Conservation (phyloP, 148 eudicot species). For the Agrostemma githago region DNA sequence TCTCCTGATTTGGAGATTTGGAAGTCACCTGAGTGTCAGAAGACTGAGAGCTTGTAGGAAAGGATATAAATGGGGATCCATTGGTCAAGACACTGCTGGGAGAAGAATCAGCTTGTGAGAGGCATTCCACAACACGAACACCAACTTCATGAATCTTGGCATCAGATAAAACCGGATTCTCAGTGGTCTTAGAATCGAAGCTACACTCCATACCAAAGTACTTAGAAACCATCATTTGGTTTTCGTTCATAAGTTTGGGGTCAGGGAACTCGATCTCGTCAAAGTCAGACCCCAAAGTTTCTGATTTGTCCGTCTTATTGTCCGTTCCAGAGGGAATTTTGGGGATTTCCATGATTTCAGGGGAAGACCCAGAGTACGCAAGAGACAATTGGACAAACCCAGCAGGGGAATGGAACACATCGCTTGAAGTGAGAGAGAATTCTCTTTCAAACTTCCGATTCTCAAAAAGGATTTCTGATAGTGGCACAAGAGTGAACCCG, state of each 20-base stretch:
- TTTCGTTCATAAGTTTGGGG: conserved; percentile 68
- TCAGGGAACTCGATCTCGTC: conserved; percentile 93
- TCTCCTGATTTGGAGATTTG: conserved; percentile 44
- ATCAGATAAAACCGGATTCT: conserved; percentile 59
- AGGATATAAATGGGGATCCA: conserved; percentile 46
- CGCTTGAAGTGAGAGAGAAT: conserved; percentile 85
- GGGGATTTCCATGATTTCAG: conserved; percentile 62
- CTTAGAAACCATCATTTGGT: conserved; percentile 80
- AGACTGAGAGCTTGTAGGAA: conserved; percentile 51
- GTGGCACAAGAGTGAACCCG: conserved; percentile 86
- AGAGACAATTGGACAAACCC: conserved; percentile 85
- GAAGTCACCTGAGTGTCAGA: conserved; percentile 45
- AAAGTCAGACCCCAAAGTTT: conserved; percentile 37
- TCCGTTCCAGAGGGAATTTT: conserved; percentile 24
- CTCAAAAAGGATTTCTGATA: conserved; percentile 63
- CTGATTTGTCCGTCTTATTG: conserved; percentile 20
- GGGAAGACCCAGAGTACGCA: conserved; percentile 63
- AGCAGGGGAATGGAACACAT: conserved; percentile 90
- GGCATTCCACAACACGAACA: conserved; percentile 43
- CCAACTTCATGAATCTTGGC: conserved; percentile 54
- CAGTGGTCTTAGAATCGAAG: conserved; percentile 47
- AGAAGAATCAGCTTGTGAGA: conserved; percentile 54
- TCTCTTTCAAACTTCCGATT: conserved; percentile 72
- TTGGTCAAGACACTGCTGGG: conserved; percentile 59
- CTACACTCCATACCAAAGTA: conserved; percentile 50